Evolutionary conservation across 2,329 filamentous ascomycete species (phyloP).

Genomic region (Huntiella moniliformis): DNA sequence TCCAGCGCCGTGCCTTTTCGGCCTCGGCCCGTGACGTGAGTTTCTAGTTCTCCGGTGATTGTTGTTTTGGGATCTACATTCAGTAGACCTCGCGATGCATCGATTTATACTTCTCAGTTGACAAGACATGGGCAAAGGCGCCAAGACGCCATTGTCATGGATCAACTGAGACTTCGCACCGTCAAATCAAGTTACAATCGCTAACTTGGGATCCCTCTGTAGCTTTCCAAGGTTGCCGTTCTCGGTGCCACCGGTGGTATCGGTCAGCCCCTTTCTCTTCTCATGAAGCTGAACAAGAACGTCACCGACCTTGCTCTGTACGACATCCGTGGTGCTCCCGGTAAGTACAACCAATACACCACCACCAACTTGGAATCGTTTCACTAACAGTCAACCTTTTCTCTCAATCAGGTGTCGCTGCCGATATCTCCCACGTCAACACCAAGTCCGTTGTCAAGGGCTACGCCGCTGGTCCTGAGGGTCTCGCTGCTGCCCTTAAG

Average conservation of each 20-base stretch:
- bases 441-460: conserved; percentile 90
- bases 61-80: not conserved
- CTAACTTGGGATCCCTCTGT: conserved; percentile 4
- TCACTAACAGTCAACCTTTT: not conserved
- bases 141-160: not conserved
- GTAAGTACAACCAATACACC: conserved; percentile 32
- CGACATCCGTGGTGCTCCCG: conserved; percentile 87
- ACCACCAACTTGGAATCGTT: not conserved
- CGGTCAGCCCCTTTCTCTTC: conserved; percentile 90
- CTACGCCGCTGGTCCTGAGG: conserved; percentile 59
- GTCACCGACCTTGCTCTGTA: conserved; percentile 90
- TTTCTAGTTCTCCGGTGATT: not conserved
- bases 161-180: too few relatives aligned
- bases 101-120: not conserved
- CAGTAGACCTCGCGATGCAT: not conserved
- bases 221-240: conserved; percentile 96
- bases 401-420: conserved; percentile 63
- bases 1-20: conserved; percentile 67
- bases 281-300: conserved; percentile 95
- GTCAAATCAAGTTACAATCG: too few relatives aligned
- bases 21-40: conserved; percentile 56
- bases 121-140: not conserved
- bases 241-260: conserved; percentile 96
- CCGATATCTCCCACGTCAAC: conserved; percentile 97
- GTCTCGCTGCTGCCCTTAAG: conserved; percentile 63